Evolutionary conservation across 352 stramenopile species (phyloP), one percentile per base, ranked within the genome.

Genomic region (Globisporangium apiculatum): DNA sequence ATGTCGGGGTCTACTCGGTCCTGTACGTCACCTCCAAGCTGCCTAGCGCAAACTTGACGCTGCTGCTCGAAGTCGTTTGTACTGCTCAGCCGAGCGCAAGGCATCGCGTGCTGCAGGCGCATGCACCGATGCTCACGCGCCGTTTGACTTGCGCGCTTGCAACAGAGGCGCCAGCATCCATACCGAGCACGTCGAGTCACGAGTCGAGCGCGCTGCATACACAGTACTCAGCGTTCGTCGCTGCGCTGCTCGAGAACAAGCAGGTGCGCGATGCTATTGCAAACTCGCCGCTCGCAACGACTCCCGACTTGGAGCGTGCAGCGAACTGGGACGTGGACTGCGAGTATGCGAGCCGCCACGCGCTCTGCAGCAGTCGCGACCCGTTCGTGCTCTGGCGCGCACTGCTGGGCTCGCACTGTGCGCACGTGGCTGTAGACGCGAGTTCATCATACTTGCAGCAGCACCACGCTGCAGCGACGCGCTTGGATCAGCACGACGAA

Each of bases 331-430:
- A 61, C 14, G 2, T 57, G 7, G 60, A 61, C 49, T 45, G 53
- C 17, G 53, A 65, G 18, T 7, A n/a, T 5, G 48, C n/a, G 41
- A 61, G 17, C 9, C 40, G 41, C 8, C 4, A 43, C 15, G 1
- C 41, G 4, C 36, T 65, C 4, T 57, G 48, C 10, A 35, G 31
- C 4, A 49, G 45, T 15, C 17, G 10, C 45, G 54, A 61, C 11
- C 60, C 48, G 31, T 61, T 65, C 31, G 60, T 57, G 12, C 41
- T 65, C 9, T 65, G 60, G 60, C 50, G 42, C 10, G 56, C 24
- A 5, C 10, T 50, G 2, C 5, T 55, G 24, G 24, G 3, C 24
- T 31, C 24, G 24, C 24, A 31, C 24, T 31, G 24, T 31, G 24
- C 24, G 24, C 24, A 31, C 24, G 24, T 31, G 1, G 24, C 24